A percentile compares a stretch with the other conserved stretches of the same genome.
phyloP scores from a whole-genome alignment of 2,329 filamentous ascomycete species.

The Colletotrichum cereale region DNA sequence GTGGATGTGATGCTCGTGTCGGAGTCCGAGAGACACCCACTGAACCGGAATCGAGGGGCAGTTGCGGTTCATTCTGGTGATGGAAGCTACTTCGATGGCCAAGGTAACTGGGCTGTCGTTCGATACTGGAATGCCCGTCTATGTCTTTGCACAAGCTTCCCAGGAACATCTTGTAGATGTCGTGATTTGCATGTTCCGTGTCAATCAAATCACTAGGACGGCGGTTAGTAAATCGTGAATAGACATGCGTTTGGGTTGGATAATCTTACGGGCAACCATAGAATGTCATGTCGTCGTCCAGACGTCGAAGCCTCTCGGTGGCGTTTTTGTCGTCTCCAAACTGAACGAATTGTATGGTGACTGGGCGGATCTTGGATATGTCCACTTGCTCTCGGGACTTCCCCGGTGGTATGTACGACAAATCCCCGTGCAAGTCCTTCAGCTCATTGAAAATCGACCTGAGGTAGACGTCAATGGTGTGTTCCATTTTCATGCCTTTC shows the following conservation, averaged over 20 bases:
- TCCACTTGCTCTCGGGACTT: background rate
- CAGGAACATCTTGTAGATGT: constrained; percentile 50
- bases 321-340: constrained; percentile 46
- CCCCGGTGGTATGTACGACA: too few relatives aligned
- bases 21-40: too few relatives aligned
- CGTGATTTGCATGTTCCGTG: constrained; percentile 43
- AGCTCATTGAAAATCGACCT: background rate
- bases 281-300: constrained; percentile 23
- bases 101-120: background rate
- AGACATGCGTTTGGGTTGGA: background rate
- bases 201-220: constrained; percentile 46
- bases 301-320: constrained; percentile 38
- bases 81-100: background rate
- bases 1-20: background rate
- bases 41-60: background rate
- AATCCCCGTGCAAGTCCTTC: constrained; percentile 2
- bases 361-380: constrained; percentile 38
- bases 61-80: background rate
- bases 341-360: constrained; percentile 48
- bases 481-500: background rate
- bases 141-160: constrained; percentile 41
- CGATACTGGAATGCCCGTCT: background rate
- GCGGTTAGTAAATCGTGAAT: background rate
- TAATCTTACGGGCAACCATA: constrained; percentile 23
- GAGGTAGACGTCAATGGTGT: background rate